Base-by-base conservation (phyloP, 371 early-diverging fungal genomes). In the Mucor plumbeus region DNA sequence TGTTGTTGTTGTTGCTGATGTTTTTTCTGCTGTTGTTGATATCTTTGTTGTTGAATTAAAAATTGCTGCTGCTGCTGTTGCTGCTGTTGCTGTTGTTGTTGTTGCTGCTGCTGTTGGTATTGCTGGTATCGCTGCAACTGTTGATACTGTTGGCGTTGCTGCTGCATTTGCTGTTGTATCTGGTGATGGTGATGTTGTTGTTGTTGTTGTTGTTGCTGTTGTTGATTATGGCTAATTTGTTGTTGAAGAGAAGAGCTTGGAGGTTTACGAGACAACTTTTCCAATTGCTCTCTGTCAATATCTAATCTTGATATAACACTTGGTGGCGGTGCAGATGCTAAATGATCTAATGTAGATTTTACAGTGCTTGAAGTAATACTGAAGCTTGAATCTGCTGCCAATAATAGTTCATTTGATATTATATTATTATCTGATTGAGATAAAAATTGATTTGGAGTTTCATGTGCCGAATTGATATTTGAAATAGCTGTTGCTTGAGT, bases 271-370 rank as follows among this genome's bases (percentile, higher is more conserved):
- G 69, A 69, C 15, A 70, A 40, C 15, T 70, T 70, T 19, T 70
- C 70, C 9, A 70, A 44, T 15, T 70, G 70, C 9, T 70, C 65
- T 50, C 40, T 19, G 10, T 70, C 70, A 61, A 70, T 65, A 40
- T 55, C 67, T 6, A 55, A 43, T 54, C 61, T 53, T 13, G 61
- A 55, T 6, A 4, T 48, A 17, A 48, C 48, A n/a, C 26, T 48
- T 6, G 48, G 48, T 19, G 17, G 55, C 13, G 41, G 54, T 50
- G 19, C 26, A 62, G 62, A 53, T 13, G n/a, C 34, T 36, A 54
- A 26, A 54, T 21, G 63, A 11, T 54, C 38, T 7, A 48, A 48
- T 7, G 7, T 48, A 17, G 48, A 19, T 26, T 48, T 36, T 3
- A 17, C 44, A 41, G 41, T 15, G 15, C 11, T 41, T 5, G 41